Evolutionary conservation across 176 grass and related monocot genomes (phyloP).

Genomic region (Luzula sylvatica): DNA sequence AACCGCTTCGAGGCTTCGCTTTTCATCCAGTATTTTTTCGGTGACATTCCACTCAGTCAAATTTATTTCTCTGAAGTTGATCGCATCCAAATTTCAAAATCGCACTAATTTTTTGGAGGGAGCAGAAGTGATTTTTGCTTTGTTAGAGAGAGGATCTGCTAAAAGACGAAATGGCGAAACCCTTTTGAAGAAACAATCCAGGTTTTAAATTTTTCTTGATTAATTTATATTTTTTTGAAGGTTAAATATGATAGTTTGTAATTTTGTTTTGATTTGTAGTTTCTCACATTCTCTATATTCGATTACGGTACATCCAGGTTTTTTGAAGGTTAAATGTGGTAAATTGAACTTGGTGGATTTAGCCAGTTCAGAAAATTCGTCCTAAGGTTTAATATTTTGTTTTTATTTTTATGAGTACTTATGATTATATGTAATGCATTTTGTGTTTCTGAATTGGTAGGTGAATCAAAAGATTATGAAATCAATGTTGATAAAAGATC

Average conservation of each 20-base stretch:
- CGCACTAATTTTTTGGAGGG: constrained; percentile 47
- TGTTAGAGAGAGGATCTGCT: constrained; percentile 91
- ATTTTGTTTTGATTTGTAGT: constrained; percentile 33
- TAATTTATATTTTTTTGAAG: neutral
- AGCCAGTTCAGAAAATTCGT: constrained; percentile 87
- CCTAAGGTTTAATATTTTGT: constrained; percentile 49
- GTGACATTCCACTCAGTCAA: no score
- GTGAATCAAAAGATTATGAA: constrained; percentile 99
- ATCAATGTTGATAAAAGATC: constrained; percentile 95
- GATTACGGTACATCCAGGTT: constrained; percentile 96
- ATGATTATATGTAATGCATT: neutral
- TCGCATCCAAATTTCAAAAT: constrained; percentile 16
- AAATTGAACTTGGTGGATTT: constrained; percentile 92
- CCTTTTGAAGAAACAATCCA: constrained; percentile 94
- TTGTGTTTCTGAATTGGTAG: constrained; percentile 23
- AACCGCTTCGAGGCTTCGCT: no score
- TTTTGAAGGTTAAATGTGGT: constrained; percentile 97
- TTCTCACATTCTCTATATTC: constrained; percentile 95
- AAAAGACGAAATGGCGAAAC: constrained; percentile 92
- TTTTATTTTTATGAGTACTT: neutral
- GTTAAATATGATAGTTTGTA: neutral
- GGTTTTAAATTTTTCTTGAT: constrained; percentile 21
- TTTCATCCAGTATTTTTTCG: no score
- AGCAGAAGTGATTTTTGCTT: constrained; percentile 68
- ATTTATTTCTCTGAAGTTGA: no score